A percentile compares a stretch with the other conserved stretches of the same genome.
Evolutionary conservation across 106 monocot species (phyloP).

Genomic region (Cymbidium sinense): DNA sequence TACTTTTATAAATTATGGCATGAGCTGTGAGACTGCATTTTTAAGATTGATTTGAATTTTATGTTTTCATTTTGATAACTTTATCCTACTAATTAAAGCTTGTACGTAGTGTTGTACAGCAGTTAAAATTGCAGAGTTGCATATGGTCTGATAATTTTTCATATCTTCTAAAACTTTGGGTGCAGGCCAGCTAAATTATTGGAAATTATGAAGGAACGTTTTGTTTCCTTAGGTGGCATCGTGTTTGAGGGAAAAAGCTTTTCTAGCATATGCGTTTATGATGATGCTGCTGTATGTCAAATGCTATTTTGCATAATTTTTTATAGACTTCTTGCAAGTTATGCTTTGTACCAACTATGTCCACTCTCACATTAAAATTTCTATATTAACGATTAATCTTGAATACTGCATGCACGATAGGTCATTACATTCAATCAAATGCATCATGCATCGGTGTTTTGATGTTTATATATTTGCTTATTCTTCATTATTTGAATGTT

Average conservation of each 20-base stretch:
- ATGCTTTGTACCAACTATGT: too few relatives aligned
- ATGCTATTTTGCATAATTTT: background rate
- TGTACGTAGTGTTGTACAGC: background rate
- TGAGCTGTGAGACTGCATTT: background rate
- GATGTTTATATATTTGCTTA: too few relatives aligned
- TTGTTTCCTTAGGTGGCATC: conserved; percentile 58
- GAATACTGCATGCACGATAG: background rate
- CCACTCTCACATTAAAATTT: too few relatives aligned
- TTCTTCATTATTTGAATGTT: too few relatives aligned
- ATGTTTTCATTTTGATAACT: background rate
- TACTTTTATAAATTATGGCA: background rate
- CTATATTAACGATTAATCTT: background rate
- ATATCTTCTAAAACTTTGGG: conserved; percentile 2
- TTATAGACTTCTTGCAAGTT: background rate
- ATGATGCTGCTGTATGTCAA: conserved; percentile 68
- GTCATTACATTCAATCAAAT: too few relatives aligned
- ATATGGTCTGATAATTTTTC: background rate
- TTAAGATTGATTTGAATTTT: background rate
- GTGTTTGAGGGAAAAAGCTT: conserved; percentile 65
- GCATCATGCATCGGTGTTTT: too few relatives aligned
- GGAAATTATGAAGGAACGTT: conserved; percentile 64
- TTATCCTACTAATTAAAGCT: conserved; percentile 1
- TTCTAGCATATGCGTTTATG: conserved; percentile 50
- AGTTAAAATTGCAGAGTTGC: background rate
- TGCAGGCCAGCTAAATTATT: conserved; percentile 75